phyloP scores from a whole-genome alignment of 768 basidiomycete genomes.

The Lactifluus rugatus region DNA sequence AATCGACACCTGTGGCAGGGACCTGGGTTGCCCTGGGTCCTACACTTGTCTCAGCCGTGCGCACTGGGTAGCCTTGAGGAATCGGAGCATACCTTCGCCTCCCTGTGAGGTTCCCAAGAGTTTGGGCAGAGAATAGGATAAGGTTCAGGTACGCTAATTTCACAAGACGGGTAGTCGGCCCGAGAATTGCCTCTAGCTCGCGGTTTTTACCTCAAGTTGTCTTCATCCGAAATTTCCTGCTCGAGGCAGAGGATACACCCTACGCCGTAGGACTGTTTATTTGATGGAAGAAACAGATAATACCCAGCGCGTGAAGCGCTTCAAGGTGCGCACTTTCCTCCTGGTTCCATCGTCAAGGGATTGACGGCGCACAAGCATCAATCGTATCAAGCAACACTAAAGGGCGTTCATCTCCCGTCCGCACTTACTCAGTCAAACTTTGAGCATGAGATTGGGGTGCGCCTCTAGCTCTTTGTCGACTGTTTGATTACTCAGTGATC shows the following conservation, averaged over 20 bases:
- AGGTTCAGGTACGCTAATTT: no score
- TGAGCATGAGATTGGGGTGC: conserved; percentile 50
- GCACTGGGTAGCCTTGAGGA: no score
- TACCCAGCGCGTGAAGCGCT: conserved; percentile 35
- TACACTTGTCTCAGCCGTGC: no score
- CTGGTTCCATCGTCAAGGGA: not conserved
- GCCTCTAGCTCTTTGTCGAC: conserved; percentile 4
- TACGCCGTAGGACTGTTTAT: not conserved
- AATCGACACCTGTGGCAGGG: no score
- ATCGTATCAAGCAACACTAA: conserved; percentile 58
- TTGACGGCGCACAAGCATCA: conserved; percentile 43
- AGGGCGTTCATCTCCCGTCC: conserved; percentile 64
- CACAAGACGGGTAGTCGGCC: not conserved
- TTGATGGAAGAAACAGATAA: conserved; percentile 19
- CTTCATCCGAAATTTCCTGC: not conserved
- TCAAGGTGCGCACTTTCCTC: conserved; percentile 32
- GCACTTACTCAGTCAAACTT: conserved; percentile 42
- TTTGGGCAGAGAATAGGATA: no score
- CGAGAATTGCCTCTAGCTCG: not conserved
- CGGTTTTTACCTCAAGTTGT: not conserved
- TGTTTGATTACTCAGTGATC: not conserved
- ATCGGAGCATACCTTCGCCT: no score
- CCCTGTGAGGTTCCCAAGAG: no score
- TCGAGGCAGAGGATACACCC: not conserved
- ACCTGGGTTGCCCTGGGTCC: no score